phyloP scores from a whole-genome alignment of 768 basidiomycete species.

The Auriscalpium microsporum region DNA sequence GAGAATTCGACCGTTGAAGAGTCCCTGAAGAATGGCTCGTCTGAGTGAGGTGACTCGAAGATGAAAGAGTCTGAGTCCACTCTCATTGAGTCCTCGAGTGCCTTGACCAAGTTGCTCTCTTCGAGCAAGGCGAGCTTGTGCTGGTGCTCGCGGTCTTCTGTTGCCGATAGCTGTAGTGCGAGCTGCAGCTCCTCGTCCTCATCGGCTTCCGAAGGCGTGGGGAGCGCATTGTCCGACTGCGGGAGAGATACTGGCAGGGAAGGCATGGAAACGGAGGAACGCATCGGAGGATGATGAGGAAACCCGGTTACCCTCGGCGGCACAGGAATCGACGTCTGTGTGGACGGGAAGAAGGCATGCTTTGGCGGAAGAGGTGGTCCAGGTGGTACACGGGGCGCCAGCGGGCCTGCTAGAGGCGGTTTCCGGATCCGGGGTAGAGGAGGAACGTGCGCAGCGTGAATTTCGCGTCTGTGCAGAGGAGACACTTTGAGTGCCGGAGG shows the following conservation, averaged over 20 bases:
- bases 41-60: not conserved
- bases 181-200: not conserved
- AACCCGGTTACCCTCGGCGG: not conserved
- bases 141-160: slow-evolving; percentile 7
- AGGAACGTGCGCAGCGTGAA: not conserved
- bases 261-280: not conserved
- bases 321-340: not conserved
- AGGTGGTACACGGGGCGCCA: no score
- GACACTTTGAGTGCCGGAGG: not conserved
- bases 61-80: not conserved
- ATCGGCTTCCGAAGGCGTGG: not conserved
- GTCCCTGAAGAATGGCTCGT: not conserved
- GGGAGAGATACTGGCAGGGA: not conserved
- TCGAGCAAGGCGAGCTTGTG: slow-evolving; percentile 26
- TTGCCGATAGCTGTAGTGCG: slow-evolving; percentile 1
- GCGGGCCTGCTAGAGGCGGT: not conserved
- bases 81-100: slow-evolving; percentile 45
- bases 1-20: not conserved
- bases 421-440: slow-evolving; percentile 10
- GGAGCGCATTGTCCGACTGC: slow-evolving; percentile 13
- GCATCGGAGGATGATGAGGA: not conserved
- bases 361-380: slow-evolving; percentile 1
- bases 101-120: slow-evolving; percentile 59
- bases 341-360: slow-evolving; percentile 4
- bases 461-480: not conserved